These are phyloP conservation scores for Exidia glandulosa DNA, from an alignment of 768 basidiomycete genomes.

Conservation along the genomic window DNA sequence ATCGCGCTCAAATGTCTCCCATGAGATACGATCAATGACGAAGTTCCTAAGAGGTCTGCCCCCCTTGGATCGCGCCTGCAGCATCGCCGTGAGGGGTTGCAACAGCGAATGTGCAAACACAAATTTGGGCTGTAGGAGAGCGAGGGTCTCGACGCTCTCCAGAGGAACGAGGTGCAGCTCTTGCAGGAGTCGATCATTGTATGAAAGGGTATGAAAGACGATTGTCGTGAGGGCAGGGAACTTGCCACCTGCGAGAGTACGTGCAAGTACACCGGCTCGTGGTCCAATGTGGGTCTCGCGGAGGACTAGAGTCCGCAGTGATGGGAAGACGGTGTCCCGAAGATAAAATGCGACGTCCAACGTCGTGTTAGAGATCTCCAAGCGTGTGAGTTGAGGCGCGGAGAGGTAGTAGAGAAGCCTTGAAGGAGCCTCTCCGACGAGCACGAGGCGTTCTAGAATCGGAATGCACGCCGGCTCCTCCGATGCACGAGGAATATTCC, in stretches of 20 bases:
- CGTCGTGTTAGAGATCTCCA: background rate
- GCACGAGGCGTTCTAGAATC: background rate
- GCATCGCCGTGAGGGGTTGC: background rate
- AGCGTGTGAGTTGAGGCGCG: background rate
- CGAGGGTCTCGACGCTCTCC: background rate
- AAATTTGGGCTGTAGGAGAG: background rate
- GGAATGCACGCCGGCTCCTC: background rate
- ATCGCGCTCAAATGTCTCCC: no score
- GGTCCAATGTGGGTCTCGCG: no score
- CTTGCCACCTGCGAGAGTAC: no score
- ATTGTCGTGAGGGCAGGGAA: no score
- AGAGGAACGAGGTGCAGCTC: background rate
- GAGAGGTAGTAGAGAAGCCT: background rate
- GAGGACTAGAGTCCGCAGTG: background rate
- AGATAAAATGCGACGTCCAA: background rate
- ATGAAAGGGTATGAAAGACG: no score
- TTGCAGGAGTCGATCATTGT: background rate
- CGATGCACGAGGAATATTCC: background rate
- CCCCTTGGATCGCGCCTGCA: background rate
- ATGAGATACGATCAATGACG: no score
- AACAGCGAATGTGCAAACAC: background rate
- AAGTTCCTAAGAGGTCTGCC: no score
- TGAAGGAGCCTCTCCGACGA: background rate
- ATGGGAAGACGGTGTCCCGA: background rate
- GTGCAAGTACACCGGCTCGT: no score